phyloP scores from a whole-genome alignment of 2,329 filamentous ascomycete species.

The Colletotrichum theobromicola region DNA sequence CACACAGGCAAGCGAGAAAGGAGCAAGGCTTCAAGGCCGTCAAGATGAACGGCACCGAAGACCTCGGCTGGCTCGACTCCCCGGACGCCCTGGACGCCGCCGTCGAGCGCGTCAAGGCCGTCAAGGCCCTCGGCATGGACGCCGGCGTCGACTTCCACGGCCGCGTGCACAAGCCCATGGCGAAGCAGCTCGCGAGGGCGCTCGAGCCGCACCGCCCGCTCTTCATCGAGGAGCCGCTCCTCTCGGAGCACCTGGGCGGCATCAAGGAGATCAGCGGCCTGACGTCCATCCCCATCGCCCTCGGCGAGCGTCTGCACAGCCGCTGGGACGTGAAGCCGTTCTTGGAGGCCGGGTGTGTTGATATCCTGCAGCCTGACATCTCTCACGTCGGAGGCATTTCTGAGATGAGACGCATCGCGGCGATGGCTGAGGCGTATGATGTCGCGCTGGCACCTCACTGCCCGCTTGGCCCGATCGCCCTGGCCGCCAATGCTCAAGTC shows the following conservation, averaged over 20 bases:
- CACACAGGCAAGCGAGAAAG: conserved; percentile 55
- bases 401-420: conserved; percentile 71
- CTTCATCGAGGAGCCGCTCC: conserved; percentile 76
- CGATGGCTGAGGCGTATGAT: conserved; percentile 76
- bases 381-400: conserved; percentile 76
- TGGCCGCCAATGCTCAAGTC: conserved; percentile 75
- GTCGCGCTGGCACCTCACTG: conserved; percentile 77
- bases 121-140: conserved; percentile 74
- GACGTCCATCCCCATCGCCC: conserved; percentile 69
- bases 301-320: conserved; percentile 74
- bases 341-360: conserved; percentile 70
- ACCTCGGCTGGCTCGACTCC: conserved; percentile 78
- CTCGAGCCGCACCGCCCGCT: conserved; percentile 72
- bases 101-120: conserved; percentile 70
- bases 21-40: conserved; percentile 69
- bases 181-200: conserved; percentile 72
- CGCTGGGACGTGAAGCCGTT: conserved; percentile 79
- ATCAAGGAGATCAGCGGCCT: conserved; percentile 63
- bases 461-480: conserved; percentile 73
- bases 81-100: conserved; percentile 66
- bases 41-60: conserved; percentile 83
- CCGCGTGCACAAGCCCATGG: conserved; percentile 80
- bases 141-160: conserved; percentile 81
- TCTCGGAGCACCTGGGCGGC: conserved; percentile 71
- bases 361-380: conserved; percentile 77